Conservation (phyloP, 1,284 basidiomycete species). For the Sphaerobolus stellatus region DNA sequence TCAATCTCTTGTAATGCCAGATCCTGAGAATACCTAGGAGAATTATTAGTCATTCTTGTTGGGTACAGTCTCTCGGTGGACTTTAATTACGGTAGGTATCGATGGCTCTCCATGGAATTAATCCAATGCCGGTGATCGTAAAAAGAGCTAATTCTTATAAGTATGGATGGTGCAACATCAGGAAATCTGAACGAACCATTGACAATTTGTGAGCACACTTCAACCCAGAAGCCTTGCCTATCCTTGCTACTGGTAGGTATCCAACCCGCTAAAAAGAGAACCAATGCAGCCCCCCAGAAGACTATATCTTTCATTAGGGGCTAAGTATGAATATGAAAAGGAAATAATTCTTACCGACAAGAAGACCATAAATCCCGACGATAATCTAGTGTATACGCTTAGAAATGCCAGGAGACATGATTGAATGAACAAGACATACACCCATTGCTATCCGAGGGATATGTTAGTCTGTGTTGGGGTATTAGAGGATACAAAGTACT, state of each 20-base stretch:
- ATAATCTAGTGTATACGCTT: slow-evolving; percentile 51
- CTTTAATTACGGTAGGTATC: slow-evolving; percentile 69
- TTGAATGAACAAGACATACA: slow-evolving; percentile 35
- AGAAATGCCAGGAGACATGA: slow-evolving; percentile 3
- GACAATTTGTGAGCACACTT: slow-evolving; percentile 74
- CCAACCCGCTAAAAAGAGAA: slow-evolving; percentile 69
- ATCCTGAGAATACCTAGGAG: slow-evolving; percentile 68
- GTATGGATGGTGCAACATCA: neutral
- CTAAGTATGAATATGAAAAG: neutral
- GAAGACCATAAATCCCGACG: slow-evolving; percentile 78
- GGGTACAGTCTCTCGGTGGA: neutral
- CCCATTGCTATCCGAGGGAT: slow-evolving; percentile 48
- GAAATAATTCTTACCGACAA: slow-evolving; percentile 51
- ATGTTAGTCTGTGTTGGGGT: neutral
- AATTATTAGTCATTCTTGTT: too few relatives aligned
- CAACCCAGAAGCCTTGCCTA: slow-evolving; percentile 71
- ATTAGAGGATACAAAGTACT: slow-evolving; percentile 24
- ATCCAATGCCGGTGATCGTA: slow-evolving; percentile 70
- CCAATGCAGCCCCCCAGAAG: slow-evolving; percentile 78
- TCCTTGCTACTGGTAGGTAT: slow-evolving; percentile 68
- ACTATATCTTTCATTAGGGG: slow-evolving; percentile 36
- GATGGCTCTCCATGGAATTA: slow-evolving; percentile 71
- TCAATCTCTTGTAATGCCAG: slow-evolving; percentile 67
- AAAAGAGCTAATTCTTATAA: slow-evolving; percentile 56
- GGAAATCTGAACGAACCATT: slow-evolving; percentile 50